Percentiles rank a stretch among this genome's conserved stretches.
Conservation (phyloP, 257 asterid species). For the Primulina huaijiensis region DNA sequence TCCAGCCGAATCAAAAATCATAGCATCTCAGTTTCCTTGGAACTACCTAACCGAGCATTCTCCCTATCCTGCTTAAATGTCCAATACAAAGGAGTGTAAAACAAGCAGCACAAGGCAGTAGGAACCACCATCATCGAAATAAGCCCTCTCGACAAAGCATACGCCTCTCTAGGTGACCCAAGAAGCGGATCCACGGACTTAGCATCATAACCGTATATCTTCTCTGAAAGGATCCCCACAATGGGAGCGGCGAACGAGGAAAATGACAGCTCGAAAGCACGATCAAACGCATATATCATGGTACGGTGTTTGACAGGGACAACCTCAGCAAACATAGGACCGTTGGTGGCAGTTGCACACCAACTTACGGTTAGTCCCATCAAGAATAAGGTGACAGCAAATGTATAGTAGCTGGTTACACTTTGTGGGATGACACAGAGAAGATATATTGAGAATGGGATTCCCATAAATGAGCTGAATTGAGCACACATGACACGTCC, state of each 20-base stretch:
- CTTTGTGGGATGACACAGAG: slow-evolving; percentile 64
- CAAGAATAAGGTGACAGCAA: slow-evolving; percentile 62
- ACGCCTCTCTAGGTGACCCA: slow-evolving; percentile 72
- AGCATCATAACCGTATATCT: slow-evolving; percentile 75
- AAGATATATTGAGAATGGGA: slow-evolving; percentile 82
- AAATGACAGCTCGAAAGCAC: slow-evolving; percentile 86
- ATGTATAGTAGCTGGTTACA: slow-evolving; percentile 55
- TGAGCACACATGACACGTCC: slow-evolving; percentile 95
- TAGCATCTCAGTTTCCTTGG: slow-evolving; percentile 77
- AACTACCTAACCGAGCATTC: slow-evolving; percentile 59
- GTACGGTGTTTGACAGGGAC: slow-evolving; percentile 92
- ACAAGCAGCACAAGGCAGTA: slow-evolving; percentile 77
- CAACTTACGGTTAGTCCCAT: slow-evolving; percentile 95
- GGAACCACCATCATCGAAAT: slow-evolving; percentile 92
- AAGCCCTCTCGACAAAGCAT: slow-evolving; percentile 83
- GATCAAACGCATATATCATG: slow-evolving; percentile 93
- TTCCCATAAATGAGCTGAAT: slow-evolving; percentile 87
- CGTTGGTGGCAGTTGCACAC: slow-evolving; percentile 89
- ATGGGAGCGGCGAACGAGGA: slow-evolving; percentile 92
- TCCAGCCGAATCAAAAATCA: slow-evolving; percentile 22
- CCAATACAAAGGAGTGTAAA: slow-evolving; percentile 89
- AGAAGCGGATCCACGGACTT: slow-evolving; percentile 67
- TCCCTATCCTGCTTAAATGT: slow-evolving; percentile 74
- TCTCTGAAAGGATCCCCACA: slow-evolving; percentile 86
- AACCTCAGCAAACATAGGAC: slow-evolving; percentile 96